Conservation (phyloP, 1,284 basidiomycete genomes). For the Phellopilus nigrolimitatus region DNA sequence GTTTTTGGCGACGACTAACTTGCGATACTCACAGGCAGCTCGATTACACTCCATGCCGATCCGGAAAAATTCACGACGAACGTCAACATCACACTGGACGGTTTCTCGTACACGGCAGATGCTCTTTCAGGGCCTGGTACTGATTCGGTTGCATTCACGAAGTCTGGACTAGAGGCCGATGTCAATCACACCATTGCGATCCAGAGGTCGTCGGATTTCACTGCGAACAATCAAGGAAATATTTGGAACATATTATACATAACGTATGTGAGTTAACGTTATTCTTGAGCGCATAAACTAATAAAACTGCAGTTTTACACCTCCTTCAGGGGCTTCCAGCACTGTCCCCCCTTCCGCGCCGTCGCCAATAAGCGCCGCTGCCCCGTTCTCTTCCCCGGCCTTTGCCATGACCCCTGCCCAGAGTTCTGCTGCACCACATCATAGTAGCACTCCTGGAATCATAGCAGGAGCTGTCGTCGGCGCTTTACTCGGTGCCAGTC, state of each 20-base stretch:
- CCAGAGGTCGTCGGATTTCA: not conserved
- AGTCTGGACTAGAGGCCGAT: not conserved
- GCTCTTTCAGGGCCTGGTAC: no score
- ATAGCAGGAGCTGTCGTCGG: conserved; percentile 7
- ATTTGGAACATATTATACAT: conserved; percentile 3
- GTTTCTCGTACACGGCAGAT: no score
- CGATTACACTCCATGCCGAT: not conserved
- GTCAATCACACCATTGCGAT: not conserved
- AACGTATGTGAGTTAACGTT: not conserved
- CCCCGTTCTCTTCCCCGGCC: not conserved
- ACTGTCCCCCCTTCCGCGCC: not conserved
- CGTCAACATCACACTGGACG: not conserved
- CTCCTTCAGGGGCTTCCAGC: not conserved
- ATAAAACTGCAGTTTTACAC: not conserved
- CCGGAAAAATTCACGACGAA: not conserved
- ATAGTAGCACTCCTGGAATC: not conserved
- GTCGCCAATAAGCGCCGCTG: not conserved
- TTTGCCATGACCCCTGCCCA: no score
- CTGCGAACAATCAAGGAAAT: not conserved
- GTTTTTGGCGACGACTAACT: not conserved
- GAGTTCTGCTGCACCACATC: no score
- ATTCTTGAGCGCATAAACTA: not conserved
- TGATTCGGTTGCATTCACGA: not conserved
- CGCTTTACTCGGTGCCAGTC: not conserved
- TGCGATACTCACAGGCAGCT: not conserved